Percentiles rank a stretch among this genome's conserved stretches.
These are phyloP conservation scores for Xanthoconium separans DNA, from an alignment of 1,284 basidiomycete species.

Conservation along the genomic window DNA sequence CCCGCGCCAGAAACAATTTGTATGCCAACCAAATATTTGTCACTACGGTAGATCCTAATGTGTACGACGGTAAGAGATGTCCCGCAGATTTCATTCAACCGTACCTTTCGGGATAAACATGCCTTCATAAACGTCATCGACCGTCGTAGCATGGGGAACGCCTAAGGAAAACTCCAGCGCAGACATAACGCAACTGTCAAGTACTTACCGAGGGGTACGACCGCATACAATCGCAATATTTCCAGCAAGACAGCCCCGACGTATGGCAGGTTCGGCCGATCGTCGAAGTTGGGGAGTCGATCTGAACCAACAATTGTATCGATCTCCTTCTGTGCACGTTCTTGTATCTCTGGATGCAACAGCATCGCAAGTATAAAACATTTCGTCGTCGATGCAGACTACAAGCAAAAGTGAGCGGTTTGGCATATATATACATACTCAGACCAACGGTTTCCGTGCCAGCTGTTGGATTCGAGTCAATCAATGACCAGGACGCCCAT, in stretches of 20 bases:
- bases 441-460: slow-evolving; percentile 24
- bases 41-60: slow-evolving; percentile 38
- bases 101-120: slow-evolving; percentile 42
- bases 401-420: not conserved
- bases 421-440: not conserved
- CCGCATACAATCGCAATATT: slow-evolving; percentile 48
- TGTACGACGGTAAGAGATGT: not conserved
- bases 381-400: slow-evolving; percentile 44
- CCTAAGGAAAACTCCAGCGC: slow-evolving; percentile 25
- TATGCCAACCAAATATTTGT: slow-evolving; percentile 44
- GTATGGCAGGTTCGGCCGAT: slow-evolving; percentile 42
- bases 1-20: not conserved
- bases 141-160: slow-evolving; percentile 40
- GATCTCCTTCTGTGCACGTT: slow-evolving; percentile 43
- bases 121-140: slow-evolving; percentile 44
- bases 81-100: not conserved
- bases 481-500: not conserved
- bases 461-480: slow-evolving; percentile 7
- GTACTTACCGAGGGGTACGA: slow-evolving; percentile 31
- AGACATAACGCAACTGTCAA: not conserved
- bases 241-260: slow-evolving; percentile 50
- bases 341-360: slow-evolving; percentile 44
- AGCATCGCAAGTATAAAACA: slow-evolving; percentile 52
- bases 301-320: slow-evolving; percentile 38
- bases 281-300: slow-evolving; percentile 40